Conservation (phyloP, 2,329 filamentous ascomycete genomes). For the Colletotrichum sansevieriae region DNA sequence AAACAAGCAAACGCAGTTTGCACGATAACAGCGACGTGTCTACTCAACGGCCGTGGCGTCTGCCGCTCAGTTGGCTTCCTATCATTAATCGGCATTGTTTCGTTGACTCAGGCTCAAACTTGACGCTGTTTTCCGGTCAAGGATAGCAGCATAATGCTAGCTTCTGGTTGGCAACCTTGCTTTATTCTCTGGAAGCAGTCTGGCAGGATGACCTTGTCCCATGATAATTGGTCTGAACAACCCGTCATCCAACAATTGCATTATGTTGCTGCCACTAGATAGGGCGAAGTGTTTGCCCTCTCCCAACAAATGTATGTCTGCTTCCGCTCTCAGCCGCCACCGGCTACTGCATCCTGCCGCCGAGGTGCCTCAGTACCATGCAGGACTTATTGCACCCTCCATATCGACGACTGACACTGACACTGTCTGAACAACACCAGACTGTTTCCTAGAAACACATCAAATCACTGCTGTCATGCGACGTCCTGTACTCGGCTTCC, state of each 20-base stretch:
- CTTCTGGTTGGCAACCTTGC: background rate
- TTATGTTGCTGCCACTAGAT: background rate
- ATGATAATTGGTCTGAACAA: slow-evolving; percentile 5
- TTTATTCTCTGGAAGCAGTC: slow-evolving; percentile 13
- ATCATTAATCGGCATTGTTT: background rate
- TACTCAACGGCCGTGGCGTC: slow-evolving; percentile 3
- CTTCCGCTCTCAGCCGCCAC: slow-evolving; percentile 16
- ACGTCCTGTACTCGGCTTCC: background rate
- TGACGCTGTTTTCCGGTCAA: background rate
- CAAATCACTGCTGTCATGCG: background rate
- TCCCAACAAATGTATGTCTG: slow-evolving; percentile 12
- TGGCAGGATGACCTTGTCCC: slow-evolving; percentile 14
- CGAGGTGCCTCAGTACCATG: background rate
- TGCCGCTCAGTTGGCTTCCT: background rate
- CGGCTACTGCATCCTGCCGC: slow-evolving; percentile 30
- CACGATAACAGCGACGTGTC: background rate
- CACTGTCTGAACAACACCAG: background rate
- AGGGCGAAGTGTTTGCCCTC: slow-evolving; percentile 31
- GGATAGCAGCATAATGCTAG: background rate
- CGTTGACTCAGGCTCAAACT: background rate
- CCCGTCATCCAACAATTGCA: slow-evolving; percentile 6
- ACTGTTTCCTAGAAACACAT: background rate
- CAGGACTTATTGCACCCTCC: background rate
- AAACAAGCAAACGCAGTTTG: slow-evolving; percentile 15
- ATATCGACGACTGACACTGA: background rate